Conservation (phyloP, 208 protist species). For the Leishmania aethiopica region DNA sequence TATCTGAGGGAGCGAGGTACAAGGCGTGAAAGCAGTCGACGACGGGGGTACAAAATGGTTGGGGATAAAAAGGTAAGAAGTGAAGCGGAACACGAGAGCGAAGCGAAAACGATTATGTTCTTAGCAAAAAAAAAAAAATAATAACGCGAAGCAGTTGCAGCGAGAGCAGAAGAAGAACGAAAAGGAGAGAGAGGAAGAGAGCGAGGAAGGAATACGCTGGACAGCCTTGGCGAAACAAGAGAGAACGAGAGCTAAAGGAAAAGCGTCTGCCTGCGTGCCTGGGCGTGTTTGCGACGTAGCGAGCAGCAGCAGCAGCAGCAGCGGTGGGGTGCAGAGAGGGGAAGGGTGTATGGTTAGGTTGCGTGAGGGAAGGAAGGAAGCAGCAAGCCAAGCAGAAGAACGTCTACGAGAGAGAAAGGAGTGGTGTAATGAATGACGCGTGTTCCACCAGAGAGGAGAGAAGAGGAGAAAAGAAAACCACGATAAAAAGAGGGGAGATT, state of each 20-base stretch:
- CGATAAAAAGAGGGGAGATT: not conserved
- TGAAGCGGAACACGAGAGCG: not conserved
- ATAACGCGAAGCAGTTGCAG: not conserved
- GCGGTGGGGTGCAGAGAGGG: not conserved
- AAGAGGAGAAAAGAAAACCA: not conserved
- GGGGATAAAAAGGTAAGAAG: not conserved
- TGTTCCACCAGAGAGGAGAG: not conserved
- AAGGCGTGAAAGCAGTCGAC: too few relatives aligned
- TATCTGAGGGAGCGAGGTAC: not conserved
- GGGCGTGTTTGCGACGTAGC: not conserved
- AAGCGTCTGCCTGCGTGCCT: not conserved
- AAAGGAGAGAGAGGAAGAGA: not conserved
- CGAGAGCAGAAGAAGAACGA: not conserved
- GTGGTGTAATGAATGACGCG: not conserved
- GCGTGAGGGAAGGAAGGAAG: not conserved
- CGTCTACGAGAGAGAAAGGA: not conserved
- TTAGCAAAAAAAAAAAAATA: slow-evolving; percentile 2
- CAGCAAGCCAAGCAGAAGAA: not conserved
- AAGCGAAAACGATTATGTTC: not conserved
- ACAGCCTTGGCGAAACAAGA: not conserved
- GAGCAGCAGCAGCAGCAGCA: not conserved
- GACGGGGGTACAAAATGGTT: not conserved
- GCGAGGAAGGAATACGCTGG: not conserved
- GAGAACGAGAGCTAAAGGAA: not conserved
- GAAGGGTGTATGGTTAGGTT: too few relatives aligned